These are phyloP conservation scores for Thielaviopsis musarum DNA, from an alignment of 2,329 filamentous ascomycete species.

Conservation along the genomic window DNA sequence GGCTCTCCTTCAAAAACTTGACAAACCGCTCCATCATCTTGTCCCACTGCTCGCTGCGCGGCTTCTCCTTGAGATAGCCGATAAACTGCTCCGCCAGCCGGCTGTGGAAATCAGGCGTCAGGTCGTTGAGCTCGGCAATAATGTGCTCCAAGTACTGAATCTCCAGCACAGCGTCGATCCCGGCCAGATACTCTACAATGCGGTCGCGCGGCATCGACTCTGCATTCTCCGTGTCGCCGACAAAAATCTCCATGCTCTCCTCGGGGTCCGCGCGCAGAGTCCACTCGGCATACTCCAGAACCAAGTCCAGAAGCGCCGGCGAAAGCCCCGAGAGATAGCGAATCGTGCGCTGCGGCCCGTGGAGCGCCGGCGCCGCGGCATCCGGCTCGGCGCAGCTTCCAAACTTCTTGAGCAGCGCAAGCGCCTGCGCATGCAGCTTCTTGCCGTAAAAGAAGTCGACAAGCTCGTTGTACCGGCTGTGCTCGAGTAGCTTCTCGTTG, in stretches of 20 bases:
- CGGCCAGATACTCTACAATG: conserved; percentile 57
- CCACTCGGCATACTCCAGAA: conserved; percentile 86
- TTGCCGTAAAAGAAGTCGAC: conserved; percentile 98
- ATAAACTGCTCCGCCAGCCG: conserved; percentile 53
- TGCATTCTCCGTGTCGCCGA: conserved; percentile 86
- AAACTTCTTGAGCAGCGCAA: conserved; percentile 69
- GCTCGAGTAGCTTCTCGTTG: conserved; percentile 79
- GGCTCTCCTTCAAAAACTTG: conserved; percentile 56
- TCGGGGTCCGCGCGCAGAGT: conserved; percentile 55
- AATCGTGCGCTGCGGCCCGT: conserved; percentile 70
- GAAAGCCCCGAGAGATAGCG: conserved; percentile 80
- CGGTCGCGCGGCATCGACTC: conserved; percentile 67
- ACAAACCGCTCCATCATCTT: conserved; percentile 51
- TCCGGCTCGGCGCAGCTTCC: conserved; percentile 42
- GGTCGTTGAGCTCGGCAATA: conserved; percentile 70
- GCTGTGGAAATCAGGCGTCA: conserved; percentile 76
- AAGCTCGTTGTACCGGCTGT: conserved; percentile 75
- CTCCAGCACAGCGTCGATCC: conserved; percentile 54
- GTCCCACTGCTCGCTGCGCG: conserved; percentile 32
- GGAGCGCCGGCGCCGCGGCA: conserved; percentile 37
- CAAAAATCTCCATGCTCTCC: conserved; percentile 80
- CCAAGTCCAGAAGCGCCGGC: conserved; percentile 74
- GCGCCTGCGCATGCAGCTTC: conserved; percentile 71
- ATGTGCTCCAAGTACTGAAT: conserved; percentile 80
- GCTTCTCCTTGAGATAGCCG: conserved; percentile 35